A percentile compares a stretch with the other conserved stretches of the same genome.
phyloP scores from a whole-genome alignment of 306 rosid species.

The Astragalus glycyphyllos region DNA sequence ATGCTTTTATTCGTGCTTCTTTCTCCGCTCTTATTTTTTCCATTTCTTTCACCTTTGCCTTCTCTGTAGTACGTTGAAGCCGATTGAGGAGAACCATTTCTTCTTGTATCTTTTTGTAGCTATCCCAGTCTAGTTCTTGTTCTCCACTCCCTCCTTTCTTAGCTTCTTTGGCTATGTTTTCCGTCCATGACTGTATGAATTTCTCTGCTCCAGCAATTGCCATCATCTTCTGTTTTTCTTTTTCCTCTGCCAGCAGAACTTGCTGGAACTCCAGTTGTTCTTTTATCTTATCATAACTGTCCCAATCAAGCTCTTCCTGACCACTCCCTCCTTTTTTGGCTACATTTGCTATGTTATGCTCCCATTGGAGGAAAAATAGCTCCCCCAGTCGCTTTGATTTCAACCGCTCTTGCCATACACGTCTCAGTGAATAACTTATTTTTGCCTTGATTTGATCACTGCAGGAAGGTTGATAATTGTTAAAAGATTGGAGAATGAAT shows the following conservation, averaged over 20 bases:
- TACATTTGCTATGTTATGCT: conserved; percentile 63
- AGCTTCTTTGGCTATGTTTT: conserved; percentile 71
- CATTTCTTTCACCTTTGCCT: conserved; percentile 59
- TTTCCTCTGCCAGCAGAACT: conserved; percentile 44
- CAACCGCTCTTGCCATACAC: conserved; percentile 69
- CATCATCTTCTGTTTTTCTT: conserved; percentile 45
- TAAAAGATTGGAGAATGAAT: conserved; percentile 20
- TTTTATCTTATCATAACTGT: conserved; percentile 50
- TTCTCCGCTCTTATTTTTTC: conserved; percentile 56
- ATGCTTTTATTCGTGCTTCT: conserved; percentile 56
- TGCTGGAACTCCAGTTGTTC: conserved; percentile 43
- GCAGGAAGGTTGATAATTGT: conserved; percentile 42
- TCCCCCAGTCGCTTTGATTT: conserved; percentile 55
- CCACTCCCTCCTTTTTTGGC: conserved; percentile 74
- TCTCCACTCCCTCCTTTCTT: conserved; percentile 71
- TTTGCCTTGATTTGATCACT: conserved; percentile 72
- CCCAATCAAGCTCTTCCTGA: conserved; percentile 65
- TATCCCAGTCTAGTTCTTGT: conserved; percentile 74
- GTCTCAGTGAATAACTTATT: conserved; percentile 65
- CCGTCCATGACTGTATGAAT: conserved; percentile 42
- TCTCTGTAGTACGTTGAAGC: conserved; percentile 56
- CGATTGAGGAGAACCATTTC: conserved; percentile 50
- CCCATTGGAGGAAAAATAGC: conserved; percentile 60
- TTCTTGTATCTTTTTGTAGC: conserved; percentile 64
- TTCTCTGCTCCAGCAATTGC: conserved; percentile 47